Evolutionary conservation across 257 asterid genomes (phyloP).

Genomic region (Petunia axillaris): DNA sequence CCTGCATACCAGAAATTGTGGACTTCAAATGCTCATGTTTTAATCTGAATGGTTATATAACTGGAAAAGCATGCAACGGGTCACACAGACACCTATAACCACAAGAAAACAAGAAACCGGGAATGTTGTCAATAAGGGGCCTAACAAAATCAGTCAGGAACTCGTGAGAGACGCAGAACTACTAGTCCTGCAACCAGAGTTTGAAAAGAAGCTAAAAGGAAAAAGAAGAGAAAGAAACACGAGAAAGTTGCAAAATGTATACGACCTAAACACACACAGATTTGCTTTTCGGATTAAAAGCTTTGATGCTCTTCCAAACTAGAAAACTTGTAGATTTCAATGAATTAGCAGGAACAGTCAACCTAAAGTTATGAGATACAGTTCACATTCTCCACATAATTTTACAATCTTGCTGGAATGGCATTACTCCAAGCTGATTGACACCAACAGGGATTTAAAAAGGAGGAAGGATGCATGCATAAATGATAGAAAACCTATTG

Average conservation of each 20-base stretch:
- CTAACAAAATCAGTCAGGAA: neutral
- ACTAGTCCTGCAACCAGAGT: neutral
- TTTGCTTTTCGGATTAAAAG: neutral
- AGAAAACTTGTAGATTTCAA: neutral
- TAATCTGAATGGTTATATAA: neutral
- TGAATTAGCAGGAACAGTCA: neutral
- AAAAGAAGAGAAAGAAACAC: too few relatives aligned
- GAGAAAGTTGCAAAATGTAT: neutral
- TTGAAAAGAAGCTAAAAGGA: too few relatives aligned
- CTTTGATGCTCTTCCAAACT: neutral
- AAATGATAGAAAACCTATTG: slow-evolving; percentile 9
- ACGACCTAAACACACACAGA: neutral
- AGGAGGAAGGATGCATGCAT: neutral
- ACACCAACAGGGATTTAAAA: neutral
- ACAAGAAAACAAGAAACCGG: neutral
- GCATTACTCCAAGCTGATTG: neutral
- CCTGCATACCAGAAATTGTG: slow-evolving; percentile 46
- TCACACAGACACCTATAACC: neutral
- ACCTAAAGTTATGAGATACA: slow-evolving; percentile 13
- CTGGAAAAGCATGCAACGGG: neutral
- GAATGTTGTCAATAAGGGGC: neutral
- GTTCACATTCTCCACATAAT: neutral
- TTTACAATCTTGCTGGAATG: neutral
- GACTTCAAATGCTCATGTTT: neutral
- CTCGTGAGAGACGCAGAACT: neutral